Evolutionary conservation across 331 rosid species (phyloP), one percentile per base, ranked within the genome.

Genomic region (Ulmus americana): DNA sequence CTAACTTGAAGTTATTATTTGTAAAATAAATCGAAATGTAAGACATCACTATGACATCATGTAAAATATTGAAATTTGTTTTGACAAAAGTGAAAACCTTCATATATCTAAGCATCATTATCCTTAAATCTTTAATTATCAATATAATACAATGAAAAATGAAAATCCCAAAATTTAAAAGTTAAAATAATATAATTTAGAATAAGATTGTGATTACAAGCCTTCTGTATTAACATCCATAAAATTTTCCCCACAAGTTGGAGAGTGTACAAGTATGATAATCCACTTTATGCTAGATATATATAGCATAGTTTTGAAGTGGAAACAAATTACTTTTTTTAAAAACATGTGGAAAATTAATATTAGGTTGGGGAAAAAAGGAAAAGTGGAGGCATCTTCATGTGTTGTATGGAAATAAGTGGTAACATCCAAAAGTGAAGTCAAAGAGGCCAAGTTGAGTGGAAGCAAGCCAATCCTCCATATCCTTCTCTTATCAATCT

Each of bases 381-480:
- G 80, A 74, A 68, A 74, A 56, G 28, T 59, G 74, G 77, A 45
- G 68, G 67, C 80, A 62, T 81, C 76, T 74, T 76, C 82, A 76
- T 79, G 65, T 82, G 69, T 77, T 71, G 75, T 67, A 57, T 77
- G 74, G 73, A 55, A 79, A 66, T 63, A 70, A 81, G 66, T 74
- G 71, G 77, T 54, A 70, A 66, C 72, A 72, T 78, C 78, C 80
- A 83, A 73, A 84, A 67, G 68, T 73, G 63, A 81, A 75, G 83
- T 89, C 91, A 89, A 81, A 85, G 88, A 5, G 87, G 69, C 91
- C 90, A 89, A 61, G 56, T 79, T 87, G 94, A 80, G 78, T 86
- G 88, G 79, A 80, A 82, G 79, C 84, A 67, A 68, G 78, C 78
- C 50, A 68, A 63, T 77, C 84, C 88, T 74, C 86, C 95, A 86